Conservation (phyloP, 805 yeast species). For the Peterozyma toletana region DNA sequence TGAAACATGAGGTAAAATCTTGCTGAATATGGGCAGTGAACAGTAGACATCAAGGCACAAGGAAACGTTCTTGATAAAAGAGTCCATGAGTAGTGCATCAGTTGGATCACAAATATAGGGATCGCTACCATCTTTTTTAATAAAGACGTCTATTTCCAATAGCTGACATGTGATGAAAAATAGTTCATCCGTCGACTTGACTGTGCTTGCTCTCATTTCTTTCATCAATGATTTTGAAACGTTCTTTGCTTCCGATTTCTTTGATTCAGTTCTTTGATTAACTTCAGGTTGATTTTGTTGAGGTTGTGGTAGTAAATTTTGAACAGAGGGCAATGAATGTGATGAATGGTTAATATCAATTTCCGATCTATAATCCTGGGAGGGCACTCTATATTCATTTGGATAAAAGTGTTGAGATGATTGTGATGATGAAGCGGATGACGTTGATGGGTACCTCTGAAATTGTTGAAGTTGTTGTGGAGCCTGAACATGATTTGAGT, state of each 20-base stretch:
- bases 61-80: constrained; percentile 6
- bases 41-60: constrained; percentile 9
- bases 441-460: too few species aligned
- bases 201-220: neutral
- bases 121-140: constrained; percentile 5
- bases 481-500: too few species aligned
- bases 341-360: too few species aligned
- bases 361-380: too few species aligned
- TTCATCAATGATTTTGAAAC: constrained; percentile 6
- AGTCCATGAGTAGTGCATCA: constrained; percentile 7
- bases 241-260: neutral
- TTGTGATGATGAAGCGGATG: too few species aligned
- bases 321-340: too few species aligned
- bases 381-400: too few species aligned
- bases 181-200: constrained; percentile 1
- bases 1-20: constrained; percentile 6
- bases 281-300: neutral
- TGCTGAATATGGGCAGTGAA: constrained; percentile 6
- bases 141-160: constrained; percentile 4
- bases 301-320: neutral
- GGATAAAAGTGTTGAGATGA: too few species aligned
- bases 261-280: neutral
- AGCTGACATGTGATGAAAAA: constrained; percentile 2
- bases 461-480: too few species aligned
- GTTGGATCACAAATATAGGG: constrained; percentile 10